Percentiles rank a stretch among this genome's conserved stretches.
Evolutionary conservation across 345 rosid genomes (phyloP).

Genomic region (Salix purpurea): DNA sequence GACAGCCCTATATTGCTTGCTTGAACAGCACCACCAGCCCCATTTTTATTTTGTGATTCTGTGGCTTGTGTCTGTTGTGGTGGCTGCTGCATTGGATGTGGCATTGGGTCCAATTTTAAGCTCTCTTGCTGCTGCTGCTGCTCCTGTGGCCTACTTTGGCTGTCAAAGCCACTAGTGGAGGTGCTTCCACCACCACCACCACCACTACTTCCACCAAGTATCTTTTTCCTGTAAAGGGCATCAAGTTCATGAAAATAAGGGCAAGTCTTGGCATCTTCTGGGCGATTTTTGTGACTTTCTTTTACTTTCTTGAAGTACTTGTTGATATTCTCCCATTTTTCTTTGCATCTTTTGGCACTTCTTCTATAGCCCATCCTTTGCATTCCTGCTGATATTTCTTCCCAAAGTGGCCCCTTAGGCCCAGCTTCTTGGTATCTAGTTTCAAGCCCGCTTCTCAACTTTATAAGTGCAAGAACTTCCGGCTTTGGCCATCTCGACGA

Average conservation of each 20-base stretch:
- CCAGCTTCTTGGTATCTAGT: constrained; percentile 17
- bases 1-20: constrained; percentile 11
- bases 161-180: constrained; percentile 14
- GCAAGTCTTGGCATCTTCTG: constrained; percentile 24
- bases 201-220: constrained; percentile 22
- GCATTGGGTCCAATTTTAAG: constrained; percentile 14
- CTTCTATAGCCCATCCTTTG: constrained; percentile 15
- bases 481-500: constrained; percentile 25
- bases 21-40: constrained; percentile 8
- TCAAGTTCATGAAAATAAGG: constrained; percentile 25
- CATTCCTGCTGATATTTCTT: constrained; percentile 21
- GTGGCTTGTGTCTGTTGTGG: constrained; percentile 9
- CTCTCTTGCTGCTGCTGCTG: constrained; percentile 14
- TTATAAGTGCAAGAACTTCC: constrained; percentile 19
- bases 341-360: constrained; percentile 21
- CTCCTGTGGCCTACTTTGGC: constrained; percentile 18
- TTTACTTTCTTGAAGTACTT: constrained; percentile 26
- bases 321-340: constrained; percentile 29
- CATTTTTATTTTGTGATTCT: constrained; percentile 19
- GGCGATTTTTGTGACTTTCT: constrained; percentile 18
- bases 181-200: not conserved
- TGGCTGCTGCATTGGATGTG: constrained; percentile 23
- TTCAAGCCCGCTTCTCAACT: constrained; percentile 14
- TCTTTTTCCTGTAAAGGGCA: constrained; percentile 12
- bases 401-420: constrained; percentile 24